Percentiles rank a stretch among this genome's conserved stretches.
These are phyloP conservation scores for Schrenkiella parvula DNA, from an alignment of 345 rosid genomes.

Conservation along the genomic window DNA sequence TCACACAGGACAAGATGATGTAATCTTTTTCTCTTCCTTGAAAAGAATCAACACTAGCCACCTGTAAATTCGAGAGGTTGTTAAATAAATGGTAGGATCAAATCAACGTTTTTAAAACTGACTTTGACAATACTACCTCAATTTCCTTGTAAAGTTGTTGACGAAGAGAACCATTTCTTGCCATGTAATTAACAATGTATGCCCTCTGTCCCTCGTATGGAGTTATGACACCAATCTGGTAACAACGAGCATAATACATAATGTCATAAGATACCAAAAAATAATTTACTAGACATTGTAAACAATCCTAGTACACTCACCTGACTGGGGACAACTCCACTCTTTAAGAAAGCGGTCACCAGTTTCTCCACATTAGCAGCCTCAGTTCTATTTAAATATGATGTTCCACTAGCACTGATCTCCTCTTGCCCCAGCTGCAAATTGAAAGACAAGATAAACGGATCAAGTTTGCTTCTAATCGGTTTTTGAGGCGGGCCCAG, in stretches of 20 bases:
- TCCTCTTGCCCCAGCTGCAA: constrained; percentile 98
- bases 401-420: constrained; percentile 98
- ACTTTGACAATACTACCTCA: constrained; percentile 53
- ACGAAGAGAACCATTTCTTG: constrained; percentile 94
- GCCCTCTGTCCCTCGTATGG: constrained; percentile 99
- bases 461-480: neutral
- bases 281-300: neutral
- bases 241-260: constrained; percentile 2
- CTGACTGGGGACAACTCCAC: constrained; percentile 98
- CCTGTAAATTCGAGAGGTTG: constrained; percentile 23
- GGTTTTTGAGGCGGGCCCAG: neutral
- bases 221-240: constrained; percentile 95
- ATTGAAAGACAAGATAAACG: constrained; percentile 14
- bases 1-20: constrained; percentile 95
- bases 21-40: constrained; percentile 99
- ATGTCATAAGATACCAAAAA: neutral
- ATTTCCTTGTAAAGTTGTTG: constrained; percentile 99
- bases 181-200: constrained; percentile 95
- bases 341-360: constrained; percentile 94
- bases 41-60: constrained; percentile 98
- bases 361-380: constrained; percentile 99
- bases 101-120: neutral
- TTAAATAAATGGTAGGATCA: constrained; percentile 4
- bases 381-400: constrained; percentile 96
- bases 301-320: constrained; percentile 29